A percentile compares a stretch with the other conserved stretches of the same genome.
These are phyloP conservation scores for Phytopythium helicoides DNA, from an alignment of 352 stramenopile genomes.

Conservation along the genomic window DNA sequence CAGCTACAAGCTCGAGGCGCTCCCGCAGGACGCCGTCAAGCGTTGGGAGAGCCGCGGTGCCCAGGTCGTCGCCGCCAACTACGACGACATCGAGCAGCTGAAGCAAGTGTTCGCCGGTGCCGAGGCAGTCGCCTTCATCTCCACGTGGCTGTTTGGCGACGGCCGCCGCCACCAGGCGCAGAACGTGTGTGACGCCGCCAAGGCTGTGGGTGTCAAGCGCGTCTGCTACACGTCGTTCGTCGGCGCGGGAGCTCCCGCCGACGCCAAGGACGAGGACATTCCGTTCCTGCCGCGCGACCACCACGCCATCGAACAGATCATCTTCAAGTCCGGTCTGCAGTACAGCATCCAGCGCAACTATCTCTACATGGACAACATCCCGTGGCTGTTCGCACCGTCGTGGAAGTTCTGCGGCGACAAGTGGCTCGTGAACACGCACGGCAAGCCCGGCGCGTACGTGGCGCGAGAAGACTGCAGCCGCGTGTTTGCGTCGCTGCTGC, in stretches of 20 bases:
- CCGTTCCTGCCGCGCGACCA: conserved; percentile 30
- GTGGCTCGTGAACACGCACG: conserved; percentile 31
- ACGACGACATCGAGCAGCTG: conserved; percentile 19
- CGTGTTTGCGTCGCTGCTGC: conserved; percentile 16
- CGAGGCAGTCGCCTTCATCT: conserved; percentile 22
- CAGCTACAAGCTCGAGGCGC: conserved; percentile 19
- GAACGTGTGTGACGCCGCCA: conserved; percentile 17
- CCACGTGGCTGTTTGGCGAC: conserved; percentile 23
- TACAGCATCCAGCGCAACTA: conserved; percentile 42
- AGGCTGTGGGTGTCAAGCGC: conserved; percentile 21
- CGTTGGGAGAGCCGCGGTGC: conserved; percentile 12
- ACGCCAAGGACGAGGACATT: conserved; percentile 21
- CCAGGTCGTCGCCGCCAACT: conserved; percentile 13
- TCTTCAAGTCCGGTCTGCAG: conserved; percentile 20
- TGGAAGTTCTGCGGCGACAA: conserved; percentile 30
- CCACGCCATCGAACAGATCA: conserved; percentile 18
- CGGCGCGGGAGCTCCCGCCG: conserved; percentile 13
- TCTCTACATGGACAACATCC: conserved; percentile 35
- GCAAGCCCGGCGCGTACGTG: conserved; percentile 20
- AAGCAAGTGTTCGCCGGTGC: conserved; percentile 22
- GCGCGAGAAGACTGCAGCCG: conserved; percentile 20
- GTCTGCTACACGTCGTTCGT: conserved; percentile 33
- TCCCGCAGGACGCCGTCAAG: conserved; percentile 14
- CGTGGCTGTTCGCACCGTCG: conserved; percentile 18
- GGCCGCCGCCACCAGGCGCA: conserved; percentile 16